Evolutionary conservation across 208 protist genomes (phyloP).

Genomic region (Trichomonas vaginalis): DNA sequence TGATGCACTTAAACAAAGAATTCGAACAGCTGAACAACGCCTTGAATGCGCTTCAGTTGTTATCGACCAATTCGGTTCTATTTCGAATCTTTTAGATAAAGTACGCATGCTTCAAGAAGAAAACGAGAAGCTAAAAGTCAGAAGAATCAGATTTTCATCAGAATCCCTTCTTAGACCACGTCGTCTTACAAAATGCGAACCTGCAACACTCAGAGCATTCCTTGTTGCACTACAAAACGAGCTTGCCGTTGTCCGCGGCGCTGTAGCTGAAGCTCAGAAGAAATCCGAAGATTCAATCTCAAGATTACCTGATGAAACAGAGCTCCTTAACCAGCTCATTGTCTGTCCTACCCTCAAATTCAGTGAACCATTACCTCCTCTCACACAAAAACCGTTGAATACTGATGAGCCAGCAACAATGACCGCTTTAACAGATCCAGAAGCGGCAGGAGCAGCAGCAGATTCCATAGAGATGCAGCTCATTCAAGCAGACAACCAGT

Average conservation of each 20-base stretch:
- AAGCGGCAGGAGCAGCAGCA: neutral
- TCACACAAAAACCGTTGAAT: neutral
- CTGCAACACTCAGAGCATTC: neutral
- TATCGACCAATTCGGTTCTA: constrained; percentile 4
- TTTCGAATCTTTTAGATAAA: neutral
- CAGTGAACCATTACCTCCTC: neutral
- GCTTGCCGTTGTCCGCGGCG: neutral
- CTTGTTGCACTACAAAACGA: neutral
- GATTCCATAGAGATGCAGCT: neutral
- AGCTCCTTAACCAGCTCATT: neutral
- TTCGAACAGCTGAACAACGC: neutral
- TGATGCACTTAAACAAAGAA: neutral
- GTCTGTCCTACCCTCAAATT: neutral
- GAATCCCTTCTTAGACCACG: neutral
- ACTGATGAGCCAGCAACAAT: neutral
- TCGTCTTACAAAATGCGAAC: neutral
- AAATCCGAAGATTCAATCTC: neutral
- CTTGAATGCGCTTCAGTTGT: constrained; percentile 5
- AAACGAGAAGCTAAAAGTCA: neutral
- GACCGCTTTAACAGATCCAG: neutral
- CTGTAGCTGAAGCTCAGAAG: neutral
- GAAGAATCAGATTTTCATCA: neutral
- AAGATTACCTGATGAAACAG: neutral
- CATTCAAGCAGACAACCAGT: neutral
- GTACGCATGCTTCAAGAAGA: neutral